Conservation (phyloP, 2,329 filamentous ascomycete species). For the Myriosclerotinia scirpicola region DNA sequence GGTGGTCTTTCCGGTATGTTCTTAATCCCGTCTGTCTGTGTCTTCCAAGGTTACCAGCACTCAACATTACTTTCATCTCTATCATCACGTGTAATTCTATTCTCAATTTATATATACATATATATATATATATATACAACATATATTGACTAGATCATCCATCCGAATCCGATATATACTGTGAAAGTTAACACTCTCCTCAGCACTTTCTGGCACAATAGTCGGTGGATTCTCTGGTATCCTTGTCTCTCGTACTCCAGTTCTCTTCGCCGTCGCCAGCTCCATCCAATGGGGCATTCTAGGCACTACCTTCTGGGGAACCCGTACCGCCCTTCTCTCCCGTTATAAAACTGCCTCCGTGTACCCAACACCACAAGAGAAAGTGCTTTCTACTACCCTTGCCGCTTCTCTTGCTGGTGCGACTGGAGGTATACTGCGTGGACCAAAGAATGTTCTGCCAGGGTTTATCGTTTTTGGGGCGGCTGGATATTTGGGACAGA, state of each 20-base stretch:
- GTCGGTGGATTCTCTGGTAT: constrained; percentile 71
- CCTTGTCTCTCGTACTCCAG: constrained; percentile 63
- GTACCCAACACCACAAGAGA: constrained; percentile 54
- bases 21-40: neutral
- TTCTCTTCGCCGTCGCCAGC: constrained; percentile 69
- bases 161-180: neutral
- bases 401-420: constrained; percentile 70
- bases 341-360: constrained; percentile 42
- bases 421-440: constrained; percentile 60
- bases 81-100: neutral
- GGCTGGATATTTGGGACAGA: constrained; percentile 58
- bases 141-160: neutral
- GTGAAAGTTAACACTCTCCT: constrained; percentile 1
- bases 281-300: constrained; percentile 81
- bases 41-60: too few species aligned
- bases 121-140: too few species aligned
- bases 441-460: constrained; percentile 55
- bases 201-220: constrained; percentile 53
- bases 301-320: constrained; percentile 72
- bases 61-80: neutral
- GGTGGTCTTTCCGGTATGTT: constrained; percentile 58
- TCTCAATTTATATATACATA: neutral
- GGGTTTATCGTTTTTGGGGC: constrained; percentile 59
- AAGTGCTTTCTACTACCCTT: constrained; percentile 64
- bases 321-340: constrained; percentile 47